A percentile compares a stretch with the other conserved stretches of the same genome.
Evolutionary conservation across 306 rosid species (phyloP).

Genomic region (Begonia fuchsioides): DNA sequence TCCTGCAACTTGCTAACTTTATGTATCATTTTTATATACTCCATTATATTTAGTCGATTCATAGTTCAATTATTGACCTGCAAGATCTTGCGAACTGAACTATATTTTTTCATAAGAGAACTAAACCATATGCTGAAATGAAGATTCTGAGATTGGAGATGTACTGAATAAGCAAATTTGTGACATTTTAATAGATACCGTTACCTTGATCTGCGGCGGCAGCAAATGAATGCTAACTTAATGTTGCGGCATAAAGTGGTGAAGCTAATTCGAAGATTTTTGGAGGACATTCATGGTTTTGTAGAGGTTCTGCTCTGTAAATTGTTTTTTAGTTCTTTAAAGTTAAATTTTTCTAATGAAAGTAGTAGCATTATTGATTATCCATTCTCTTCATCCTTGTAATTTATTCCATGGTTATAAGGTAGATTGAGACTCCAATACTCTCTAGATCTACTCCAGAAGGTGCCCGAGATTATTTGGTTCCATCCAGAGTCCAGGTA

Average conservation of each 20-base stretch:
- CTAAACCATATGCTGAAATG: too few species aligned
- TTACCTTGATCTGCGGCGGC: slow-evolving; percentile 77
- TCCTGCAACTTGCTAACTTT: too few species aligned
- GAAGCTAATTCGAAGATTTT: slow-evolving; percentile 72
- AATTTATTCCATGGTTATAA: slow-evolving; percentile 35
- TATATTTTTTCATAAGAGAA: too few species aligned
- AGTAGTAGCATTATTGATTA: neutral
- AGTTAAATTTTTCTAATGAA: neutral
- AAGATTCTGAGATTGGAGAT: too few species aligned
- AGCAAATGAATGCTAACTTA: slow-evolving; percentile 72
- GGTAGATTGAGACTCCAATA: slow-evolving; percentile 99
- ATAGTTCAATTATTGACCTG: too few species aligned
- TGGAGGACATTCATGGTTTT: slow-evolving; percentile 73
- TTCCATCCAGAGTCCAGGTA: slow-evolving; percentile 98
- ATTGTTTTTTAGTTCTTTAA: neutral
- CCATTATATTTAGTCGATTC: too few species aligned
- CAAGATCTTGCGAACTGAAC: too few species aligned
- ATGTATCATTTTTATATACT: too few species aligned
- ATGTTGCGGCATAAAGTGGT: slow-evolving; percentile 74
- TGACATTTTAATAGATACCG: slow-evolving; percentile 48
- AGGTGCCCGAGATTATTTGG: slow-evolving; percentile 96
- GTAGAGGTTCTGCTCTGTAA: slow-evolving; percentile 65
- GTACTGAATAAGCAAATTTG: slow-evolving; percentile 10
- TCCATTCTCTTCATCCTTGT: slow-evolving; percentile 24
- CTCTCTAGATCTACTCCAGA: slow-evolving; percentile 94